Conservation (phyloP, 1,284 basidiomycete genomes). For the Hypsizygus ulmarius region DNA sequence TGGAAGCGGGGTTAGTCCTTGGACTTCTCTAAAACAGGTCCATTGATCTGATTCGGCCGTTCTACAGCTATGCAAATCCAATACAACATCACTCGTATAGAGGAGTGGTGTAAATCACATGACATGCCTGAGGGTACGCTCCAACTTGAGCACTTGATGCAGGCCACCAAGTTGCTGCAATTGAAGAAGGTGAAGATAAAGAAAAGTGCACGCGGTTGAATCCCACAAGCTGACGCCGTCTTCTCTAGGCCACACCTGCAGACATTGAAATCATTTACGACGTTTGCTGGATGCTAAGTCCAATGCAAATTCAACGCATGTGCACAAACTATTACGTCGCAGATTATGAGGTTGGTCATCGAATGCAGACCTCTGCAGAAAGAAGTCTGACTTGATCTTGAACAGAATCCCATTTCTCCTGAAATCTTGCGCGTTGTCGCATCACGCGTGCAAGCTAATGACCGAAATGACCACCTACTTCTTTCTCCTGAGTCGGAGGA, state of each 20-base stretch:
- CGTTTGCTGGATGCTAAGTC: slow-evolving; percentile 99
- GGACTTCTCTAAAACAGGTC: background rate
- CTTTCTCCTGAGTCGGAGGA: slow-evolving; percentile 94
- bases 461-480: slow-evolving; percentile 92
- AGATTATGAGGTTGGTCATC: slow-evolving; percentile 81
- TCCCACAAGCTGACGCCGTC: slow-evolving; percentile 11
- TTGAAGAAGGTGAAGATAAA: slow-evolving; percentile 83
- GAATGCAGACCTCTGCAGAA: background rate
- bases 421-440: slow-evolving; percentile 97
- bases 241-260: slow-evolving; percentile 73
- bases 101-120: slow-evolving; percentile 97
- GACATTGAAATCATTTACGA: slow-evolving; percentile 99
- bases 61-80: slow-evolving; percentile 95
- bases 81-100: slow-evolving; percentile 97
- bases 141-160: slow-evolving; percentile 98
- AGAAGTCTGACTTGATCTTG: background rate
- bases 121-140: slow-evolving; percentile 99
- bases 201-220: background rate
- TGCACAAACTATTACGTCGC: slow-evolving; percentile 98
- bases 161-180: slow-evolving; percentile 97
- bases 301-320: slow-evolving; percentile 98
- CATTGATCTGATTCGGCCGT: background rate
- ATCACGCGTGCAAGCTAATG: slow-evolving; percentile 89
- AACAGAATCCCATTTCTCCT: slow-evolving; percentile 89
- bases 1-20: slow-evolving; percentile 90